phyloP scores from a whole-genome alignment of 2,329 filamentous ascomycete genomes.

The Phaeophleospora eucalypticola region DNA sequence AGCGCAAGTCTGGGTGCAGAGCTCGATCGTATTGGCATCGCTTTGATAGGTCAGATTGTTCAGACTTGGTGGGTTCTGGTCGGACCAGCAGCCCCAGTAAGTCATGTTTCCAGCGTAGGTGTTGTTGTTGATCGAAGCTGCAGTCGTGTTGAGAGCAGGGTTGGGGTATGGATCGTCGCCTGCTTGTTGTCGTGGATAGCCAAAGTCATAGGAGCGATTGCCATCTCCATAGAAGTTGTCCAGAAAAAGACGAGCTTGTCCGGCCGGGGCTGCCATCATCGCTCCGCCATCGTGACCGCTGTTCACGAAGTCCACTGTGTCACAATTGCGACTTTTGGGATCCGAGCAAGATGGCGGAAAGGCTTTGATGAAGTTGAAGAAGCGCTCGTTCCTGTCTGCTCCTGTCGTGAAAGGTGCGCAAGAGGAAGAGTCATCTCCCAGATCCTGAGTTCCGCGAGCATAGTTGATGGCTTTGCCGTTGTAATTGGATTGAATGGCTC shows the following conservation, averaged over 20 bases:
- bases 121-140: conserved; percentile 23
- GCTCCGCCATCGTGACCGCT: conserved; percentile 34
- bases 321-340: conserved; percentile 26
- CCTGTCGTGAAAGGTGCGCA: conserved; percentile 34
- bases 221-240: conserved; percentile 38
- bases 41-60: conserved; percentile 26
- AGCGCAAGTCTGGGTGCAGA: conserved; percentile 30
- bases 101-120: conserved; percentile 35
- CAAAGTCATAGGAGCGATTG: conserved; percentile 34
- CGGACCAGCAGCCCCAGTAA: conserved; percentile 37
- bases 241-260: conserved; percentile 34
- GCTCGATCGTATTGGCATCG: conserved; percentile 30
- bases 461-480: conserved; percentile 34
- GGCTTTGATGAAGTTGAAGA: conserved; percentile 38
- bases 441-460: conserved; percentile 33
- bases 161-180: conserved; percentile 33
- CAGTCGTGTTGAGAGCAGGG: conserved; percentile 24
- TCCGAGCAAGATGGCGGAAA: conserved; percentile 32
- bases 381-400: conserved; percentile 36
- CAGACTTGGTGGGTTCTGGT: conserved; percentile 25
- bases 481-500: conserved; percentile 32
- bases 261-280: conserved; percentile 35
- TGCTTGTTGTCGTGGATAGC: conserved; percentile 33
- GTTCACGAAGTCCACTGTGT: conserved; percentile 35
- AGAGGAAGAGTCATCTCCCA: conserved; percentile 32